Percentiles rank a stretch among this genome's conserved stretches.
These are phyloP conservation scores for Solanum peruvianum DNA, from an alignment of 257 asterid genomes.

Conservation along the genomic window DNA sequence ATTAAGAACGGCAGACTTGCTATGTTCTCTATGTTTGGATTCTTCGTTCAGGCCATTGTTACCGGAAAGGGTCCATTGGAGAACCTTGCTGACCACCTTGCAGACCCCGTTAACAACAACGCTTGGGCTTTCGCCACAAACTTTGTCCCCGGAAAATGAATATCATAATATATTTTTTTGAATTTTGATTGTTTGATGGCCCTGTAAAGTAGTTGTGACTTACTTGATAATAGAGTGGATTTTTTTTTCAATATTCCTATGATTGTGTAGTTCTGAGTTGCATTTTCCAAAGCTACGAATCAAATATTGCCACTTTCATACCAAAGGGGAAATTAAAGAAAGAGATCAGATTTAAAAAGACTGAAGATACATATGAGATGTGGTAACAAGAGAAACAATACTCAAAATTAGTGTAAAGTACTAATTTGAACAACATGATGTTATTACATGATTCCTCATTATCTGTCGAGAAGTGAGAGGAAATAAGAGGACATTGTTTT, in stretches of 20 bases:
- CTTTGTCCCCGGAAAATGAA: not conserved
- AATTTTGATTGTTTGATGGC: not conserved
- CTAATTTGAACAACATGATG: not conserved
- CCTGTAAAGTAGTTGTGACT: not conserved
- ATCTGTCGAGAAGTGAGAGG: not conserved
- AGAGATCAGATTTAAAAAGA: not conserved
- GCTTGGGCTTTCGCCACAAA: not conserved
- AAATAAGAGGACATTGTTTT: not conserved
- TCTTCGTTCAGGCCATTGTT: constrained; percentile 53
- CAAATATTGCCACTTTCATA: not conserved
- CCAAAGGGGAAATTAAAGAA: not conserved
- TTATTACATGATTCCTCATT: not conserved
- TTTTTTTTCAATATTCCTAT: not conserved
- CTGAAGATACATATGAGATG: not conserved
- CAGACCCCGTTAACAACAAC: constrained; percentile 30
- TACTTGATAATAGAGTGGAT: not conserved
- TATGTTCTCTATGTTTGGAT: constrained; percentile 20
- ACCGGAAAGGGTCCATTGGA: constrained; percentile 60
- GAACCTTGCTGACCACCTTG: constrained; percentile 58
- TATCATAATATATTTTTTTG: not conserved
- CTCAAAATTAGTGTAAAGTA: not conserved
- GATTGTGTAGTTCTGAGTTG: not conserved
- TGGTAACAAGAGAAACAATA: not conserved
- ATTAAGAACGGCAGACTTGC: not conserved
- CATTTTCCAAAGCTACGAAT: not conserved